A percentile compares a stretch with the other conserved stretches of the same genome.
These are phyloP conservation scores for Myriosclerotinia curreyana DNA, from an alignment of 2,329 filamentous ascomycete genomes.

Conservation along the genomic window DNA sequence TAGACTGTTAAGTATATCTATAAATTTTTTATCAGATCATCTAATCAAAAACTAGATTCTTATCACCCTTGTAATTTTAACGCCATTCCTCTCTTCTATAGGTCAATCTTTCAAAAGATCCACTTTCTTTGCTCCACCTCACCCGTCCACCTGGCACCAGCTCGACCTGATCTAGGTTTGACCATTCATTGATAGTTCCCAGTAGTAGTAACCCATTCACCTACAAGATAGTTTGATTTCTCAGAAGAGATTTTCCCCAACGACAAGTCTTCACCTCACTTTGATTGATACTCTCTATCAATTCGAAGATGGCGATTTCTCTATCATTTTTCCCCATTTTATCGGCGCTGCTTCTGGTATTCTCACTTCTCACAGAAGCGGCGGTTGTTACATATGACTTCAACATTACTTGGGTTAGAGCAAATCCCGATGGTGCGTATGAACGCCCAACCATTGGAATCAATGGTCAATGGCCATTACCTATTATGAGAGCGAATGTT, in stretches of 20 bases:
- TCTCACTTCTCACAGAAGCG: slow-evolving; percentile 41
- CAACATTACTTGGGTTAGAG: slow-evolving; percentile 67
- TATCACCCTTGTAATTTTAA: slow-evolving; percentile 44
- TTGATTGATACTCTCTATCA: not conserved
- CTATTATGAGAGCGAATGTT: slow-evolving; percentile 58
- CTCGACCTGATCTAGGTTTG: not conserved
- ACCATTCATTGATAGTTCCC: slow-evolving; percentile 15
- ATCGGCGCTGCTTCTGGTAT: slow-evolving; percentile 35
- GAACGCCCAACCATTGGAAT: slow-evolving; percentile 70
- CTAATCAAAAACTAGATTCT: slow-evolving; percentile 40
- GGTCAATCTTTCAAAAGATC: slow-evolving; percentile 31
- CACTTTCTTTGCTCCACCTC: not conserved
- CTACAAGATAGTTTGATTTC: not conserved
- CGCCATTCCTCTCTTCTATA: slow-evolving; percentile 41
- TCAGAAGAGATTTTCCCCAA: not conserved
- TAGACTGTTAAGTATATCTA: no score
- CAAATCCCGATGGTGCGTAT: slow-evolving; percentile 67
- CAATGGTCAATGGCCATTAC: slow-evolving; percentile 73
- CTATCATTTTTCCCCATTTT: slow-evolving; percentile 44
- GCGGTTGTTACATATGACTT: slow-evolving; percentile 60
- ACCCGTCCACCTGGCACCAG: no score
- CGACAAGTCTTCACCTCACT: not conserved
- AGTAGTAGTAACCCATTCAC: not conserved
- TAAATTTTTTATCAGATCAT: slow-evolving; percentile 24
- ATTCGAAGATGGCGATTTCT: slow-evolving; percentile 44